These are phyloP conservation scores for Yarrowia alimentaria DNA, from an alignment of 805 yeast genomes.

Conservation along the genomic window DNA sequence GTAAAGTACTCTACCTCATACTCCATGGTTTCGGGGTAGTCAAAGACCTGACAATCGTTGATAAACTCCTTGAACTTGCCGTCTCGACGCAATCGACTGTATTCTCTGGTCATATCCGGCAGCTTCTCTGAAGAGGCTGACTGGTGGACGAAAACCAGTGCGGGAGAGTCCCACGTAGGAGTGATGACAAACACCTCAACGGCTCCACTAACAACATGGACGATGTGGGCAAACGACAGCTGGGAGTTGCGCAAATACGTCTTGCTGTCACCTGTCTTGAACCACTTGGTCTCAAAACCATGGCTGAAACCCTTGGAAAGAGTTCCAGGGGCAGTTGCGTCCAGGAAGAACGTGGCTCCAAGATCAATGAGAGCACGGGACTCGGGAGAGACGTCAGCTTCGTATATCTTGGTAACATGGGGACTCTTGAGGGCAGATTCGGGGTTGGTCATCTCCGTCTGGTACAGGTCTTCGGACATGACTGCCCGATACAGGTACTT, in stretches of 20 bases:
- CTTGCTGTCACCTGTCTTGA: conserved; percentile 35
- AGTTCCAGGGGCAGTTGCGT: conserved; percentile 71
- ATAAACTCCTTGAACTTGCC: conserved; percentile 3
- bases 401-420: conserved; percentile 68
- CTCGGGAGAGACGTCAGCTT: conserved; percentile 60
- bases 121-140: conserved; percentile 11
- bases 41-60: conserved; percentile 3
- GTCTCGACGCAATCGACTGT: not conserved
- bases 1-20: conserved; percentile 7
- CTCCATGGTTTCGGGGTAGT: conserved; percentile 10
- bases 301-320: conserved; percentile 79
- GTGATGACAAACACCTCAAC: conserved; percentile 19
- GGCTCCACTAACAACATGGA: conserved; percentile 32
- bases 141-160: conserved; percentile 12
- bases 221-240: conserved; percentile 10
- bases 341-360: conserved; percentile 71
- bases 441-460: conserved; percentile 54
- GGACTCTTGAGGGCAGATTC: conserved; percentile 64
- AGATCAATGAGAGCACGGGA: conserved; percentile 77
- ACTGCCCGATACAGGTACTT: conserved; percentile 57
- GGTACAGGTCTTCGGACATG: conserved; percentile 64
- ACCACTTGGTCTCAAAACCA: conserved; percentile 71
- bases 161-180: conserved; percentile 12
- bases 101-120: conserved; percentile 18
- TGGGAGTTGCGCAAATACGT: conserved; percentile 1